phyloP scores from a whole-genome alignment of 2,329 filamentous ascomycete genomes.

The Plectosphaerella plurivora region DNA sequence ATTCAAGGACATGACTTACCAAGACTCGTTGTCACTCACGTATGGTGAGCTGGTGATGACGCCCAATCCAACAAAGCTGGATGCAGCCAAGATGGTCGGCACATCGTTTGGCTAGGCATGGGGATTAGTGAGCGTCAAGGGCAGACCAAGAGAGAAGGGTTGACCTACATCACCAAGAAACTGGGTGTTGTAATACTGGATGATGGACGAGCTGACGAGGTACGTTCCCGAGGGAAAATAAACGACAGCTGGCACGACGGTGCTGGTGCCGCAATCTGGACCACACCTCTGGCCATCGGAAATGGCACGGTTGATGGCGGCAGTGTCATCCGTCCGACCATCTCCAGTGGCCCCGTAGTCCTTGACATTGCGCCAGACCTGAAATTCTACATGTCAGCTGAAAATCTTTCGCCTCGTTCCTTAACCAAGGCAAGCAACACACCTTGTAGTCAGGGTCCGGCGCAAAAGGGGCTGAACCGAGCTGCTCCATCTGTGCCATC shows the following conservation, averaged over 20 bases:
- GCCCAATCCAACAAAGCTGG: conserved; percentile 49
- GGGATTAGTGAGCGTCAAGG: neutral
- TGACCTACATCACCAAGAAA: conserved; percentile 47
- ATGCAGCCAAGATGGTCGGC: conserved; percentile 44
- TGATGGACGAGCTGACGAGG: conserved; percentile 49
- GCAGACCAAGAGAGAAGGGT: neutral
- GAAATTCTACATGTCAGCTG: conserved; percentile 13
- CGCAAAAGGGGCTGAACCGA: neutral
- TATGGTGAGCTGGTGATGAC: conserved; percentile 33
- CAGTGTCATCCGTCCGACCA: conserved; percentile 44
- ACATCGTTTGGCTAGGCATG: conserved; percentile 26
- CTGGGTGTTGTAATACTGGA: conserved; percentile 61
- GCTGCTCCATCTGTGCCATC: neutral
- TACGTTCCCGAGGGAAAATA: conserved; percentile 46
- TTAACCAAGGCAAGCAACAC: too few relatives aligned
- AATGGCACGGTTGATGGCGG: conserved; percentile 45
- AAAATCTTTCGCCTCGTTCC: too few relatives aligned
- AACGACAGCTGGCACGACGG: conserved; percentile 15
- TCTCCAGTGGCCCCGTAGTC: conserved; percentile 29
- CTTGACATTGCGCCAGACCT: conserved; percentile 35
- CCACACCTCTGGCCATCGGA: conserved; percentile 28
- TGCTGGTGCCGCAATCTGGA: conserved; percentile 23
- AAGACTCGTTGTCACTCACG: conserved; percentile 25
- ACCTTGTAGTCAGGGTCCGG: neutral
- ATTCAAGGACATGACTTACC: conserved; percentile 12